These are phyloP conservation scores for Yamadazyma oceani DNA, from an alignment of 1,139 yeast species.

Conservation along the genomic window DNA sequence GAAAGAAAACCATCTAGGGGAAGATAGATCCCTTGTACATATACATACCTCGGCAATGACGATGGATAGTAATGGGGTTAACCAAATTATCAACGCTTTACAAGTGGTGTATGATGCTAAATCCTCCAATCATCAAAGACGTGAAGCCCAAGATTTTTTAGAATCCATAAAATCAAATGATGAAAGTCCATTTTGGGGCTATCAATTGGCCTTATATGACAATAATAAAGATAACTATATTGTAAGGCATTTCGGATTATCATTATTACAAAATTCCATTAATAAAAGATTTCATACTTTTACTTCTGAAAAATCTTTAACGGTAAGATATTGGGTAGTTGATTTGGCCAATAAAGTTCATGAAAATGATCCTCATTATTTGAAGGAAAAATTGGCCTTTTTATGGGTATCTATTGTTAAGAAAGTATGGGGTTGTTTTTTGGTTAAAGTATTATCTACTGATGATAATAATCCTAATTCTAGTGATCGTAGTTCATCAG, in stretches of 20 bases:
- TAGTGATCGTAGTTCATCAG: conserved; percentile 3
- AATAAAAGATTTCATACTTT: conserved; percentile 52
- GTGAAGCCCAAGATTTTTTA: conserved; percentile 69
- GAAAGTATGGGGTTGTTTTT: conserved; percentile 78
- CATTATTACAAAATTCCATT: conserved; percentile 74
- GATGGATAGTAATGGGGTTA: conserved; percentile 67
- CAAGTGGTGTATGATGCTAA: conserved; percentile 75
- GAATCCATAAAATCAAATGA: conserved; percentile 74
- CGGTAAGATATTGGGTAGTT: conserved; percentile 81
- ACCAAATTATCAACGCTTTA: conserved; percentile 73
- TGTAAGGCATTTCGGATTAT: conserved; percentile 88
- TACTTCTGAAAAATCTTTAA: conserved; percentile 62
- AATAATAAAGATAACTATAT: conserved; percentile 64
- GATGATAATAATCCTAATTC: conserved; percentile 4
- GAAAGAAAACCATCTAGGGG: too few species aligned
- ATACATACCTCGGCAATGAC: conserved; percentile 20
- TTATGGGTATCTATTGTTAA: conserved; percentile 95
- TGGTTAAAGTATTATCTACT: conserved; percentile 26
- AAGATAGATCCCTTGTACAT: too few species aligned
- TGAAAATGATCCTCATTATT: conserved; percentile 78
- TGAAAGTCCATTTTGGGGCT: conserved; percentile 93
- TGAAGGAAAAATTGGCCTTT: conserved; percentile 85
- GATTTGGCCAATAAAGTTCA: conserved; percentile 66
- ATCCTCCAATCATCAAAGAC: conserved; percentile 62
- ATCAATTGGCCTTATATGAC: conserved; percentile 68